Evolutionary conservation across 352 stramenopile species (phyloP), one percentile per base, ranked within the genome.

Genomic region (Globisporangium nodosum): DNA sequence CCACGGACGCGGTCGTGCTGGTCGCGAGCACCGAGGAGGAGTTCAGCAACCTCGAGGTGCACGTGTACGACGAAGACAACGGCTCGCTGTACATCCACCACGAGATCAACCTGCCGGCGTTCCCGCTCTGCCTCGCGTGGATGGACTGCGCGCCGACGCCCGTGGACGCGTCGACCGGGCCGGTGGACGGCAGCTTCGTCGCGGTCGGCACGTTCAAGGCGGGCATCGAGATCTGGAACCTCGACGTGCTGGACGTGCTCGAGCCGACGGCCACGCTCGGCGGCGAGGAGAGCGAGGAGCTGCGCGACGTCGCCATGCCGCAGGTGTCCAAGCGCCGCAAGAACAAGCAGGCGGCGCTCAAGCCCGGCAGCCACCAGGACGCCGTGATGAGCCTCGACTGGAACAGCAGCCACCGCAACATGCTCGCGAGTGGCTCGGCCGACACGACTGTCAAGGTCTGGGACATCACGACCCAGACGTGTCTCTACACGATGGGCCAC

Each of bases 191-290:
- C 39, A 99, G 97, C 77, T 99, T 97, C 68, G 96, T 98, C 12
- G 98, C 97, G 0, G 95, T 99, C n/a, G 97, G 98, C 37, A 99
- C 97, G 15, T 99, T 99, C 73, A 92, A 97, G 63, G 87, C 97
- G 0, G 97, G 90, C n/a, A 99, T 99, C 78, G 97, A 99, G 75
- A 98, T 99, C 70, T 99, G 97, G 97, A 98, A 99, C 71, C 76
- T 99, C 2, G 97, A 99, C 69, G 93, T 99, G 18, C 74, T 99
- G 50, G 97, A 99, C 74, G 91, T 98, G 15, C 71, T 99, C 5
- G 97, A 99, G 71, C 98, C 97, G 0, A 85, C 85, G 1, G 88
- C 91, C 18, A 94, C 96, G 21, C 81, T 99, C 20, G 97, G 97
- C 33, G 97, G 96, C 20, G 95, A 98, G 71, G 79, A 77, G 74